Evolutionary conservation across 225 moss, liverwort and hornwort genomes (phyloP), one percentile per base, ranked within the genome.

Genomic region (Antitrichia curtipendula): DNA sequence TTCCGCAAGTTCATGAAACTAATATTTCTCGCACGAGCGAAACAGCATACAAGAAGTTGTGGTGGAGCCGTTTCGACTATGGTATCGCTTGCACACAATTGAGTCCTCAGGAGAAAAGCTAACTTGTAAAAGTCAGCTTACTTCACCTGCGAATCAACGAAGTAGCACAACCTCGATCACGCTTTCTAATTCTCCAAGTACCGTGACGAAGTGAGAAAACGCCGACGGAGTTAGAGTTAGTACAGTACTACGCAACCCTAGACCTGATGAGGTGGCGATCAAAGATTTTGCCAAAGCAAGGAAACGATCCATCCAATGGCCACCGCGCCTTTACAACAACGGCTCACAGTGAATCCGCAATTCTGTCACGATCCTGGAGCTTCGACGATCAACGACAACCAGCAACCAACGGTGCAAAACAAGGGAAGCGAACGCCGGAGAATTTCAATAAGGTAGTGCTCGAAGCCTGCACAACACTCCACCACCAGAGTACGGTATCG

Each of bases 261-360:
- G 81, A 81, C 75, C 75, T 28, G 70, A 45, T 77, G 87, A 70
- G 84, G 89, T 84, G 91, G 89, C 91, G 87, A 70, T 68, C 47
- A 56, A 73, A 73, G 24, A 38, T 53, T 89, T 86, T 91, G 40
- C 61, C 69, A 49, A 68, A 83, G 84, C 74, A 80, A 65, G 63
- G 38, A 32, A 43, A 65, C 21, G 47, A 87, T 89, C 89, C 87
- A 78, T 72, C 91, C 89, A 89, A 91, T 89, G 81, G 29, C 81
- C 36, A 14, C 47, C 10, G 60, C 12, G 29, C 23, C 91, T 91
- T 91, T 89, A 34, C 84, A 71, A 85, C 75, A 36, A 74, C 91
- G 91, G 91, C 75, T 89, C 81, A 81, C 60, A 87, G 31, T 49
- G 81, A 54, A 82, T 73, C 87, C 78, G 82, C 87, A 11, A n/a